Evolutionary conservation across 108 stramenopile genomes (phyloP).

Genomic region (Chaetoceros muelleri): DNA sequence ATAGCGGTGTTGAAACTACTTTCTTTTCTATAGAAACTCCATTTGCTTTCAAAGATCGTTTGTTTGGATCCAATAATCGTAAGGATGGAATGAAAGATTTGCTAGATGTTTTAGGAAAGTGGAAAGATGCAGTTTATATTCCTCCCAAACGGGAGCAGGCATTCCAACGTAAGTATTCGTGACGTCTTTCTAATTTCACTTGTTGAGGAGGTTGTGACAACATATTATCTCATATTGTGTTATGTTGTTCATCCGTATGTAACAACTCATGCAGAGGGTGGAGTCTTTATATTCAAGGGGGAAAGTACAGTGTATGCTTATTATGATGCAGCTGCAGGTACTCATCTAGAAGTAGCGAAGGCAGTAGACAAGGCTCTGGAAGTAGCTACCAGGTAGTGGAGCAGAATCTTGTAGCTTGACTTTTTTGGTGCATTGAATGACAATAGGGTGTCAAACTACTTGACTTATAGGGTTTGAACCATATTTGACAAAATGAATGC

Average conservation of each 20-base stretch:
- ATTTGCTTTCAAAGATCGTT: constrained; percentile 42
- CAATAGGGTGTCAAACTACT: too few species aligned
- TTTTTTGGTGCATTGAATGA: too few species aligned
- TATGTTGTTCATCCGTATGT: too few species aligned
- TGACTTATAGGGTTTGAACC: too few species aligned
- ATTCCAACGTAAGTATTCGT: too few species aligned
- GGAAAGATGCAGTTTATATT: constrained; percentile 61
- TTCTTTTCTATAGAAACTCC: constrained; percentile 53
- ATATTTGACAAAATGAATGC: too few species aligned
- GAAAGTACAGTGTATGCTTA: constrained; percentile 50
- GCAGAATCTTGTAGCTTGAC: too few species aligned
- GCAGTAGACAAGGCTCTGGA: background rate
- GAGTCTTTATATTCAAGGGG: constrained; percentile 57
- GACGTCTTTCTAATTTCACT: too few species aligned
- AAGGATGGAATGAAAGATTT: constrained; percentile 30
- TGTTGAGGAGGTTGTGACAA: too few species aligned
- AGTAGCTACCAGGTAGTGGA: background rate
- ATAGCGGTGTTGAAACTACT: constrained; percentile 44
- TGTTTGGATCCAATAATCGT: constrained; percentile 16
- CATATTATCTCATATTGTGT: too few species aligned
- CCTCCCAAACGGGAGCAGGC: constrained; percentile 68
- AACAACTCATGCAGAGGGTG: constrained; percentile 57
- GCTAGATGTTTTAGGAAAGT: constrained; percentile 49
- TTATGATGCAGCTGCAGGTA: constrained; percentile 34
- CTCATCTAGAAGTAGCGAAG: background rate